A percentile compares a stretch with the other conserved stretches of the same genome.
Evolutionary conservation across 1,284 basidiomycete genomes (phyloP).

Genomic region (Fomitopsis palustris): DNA sequence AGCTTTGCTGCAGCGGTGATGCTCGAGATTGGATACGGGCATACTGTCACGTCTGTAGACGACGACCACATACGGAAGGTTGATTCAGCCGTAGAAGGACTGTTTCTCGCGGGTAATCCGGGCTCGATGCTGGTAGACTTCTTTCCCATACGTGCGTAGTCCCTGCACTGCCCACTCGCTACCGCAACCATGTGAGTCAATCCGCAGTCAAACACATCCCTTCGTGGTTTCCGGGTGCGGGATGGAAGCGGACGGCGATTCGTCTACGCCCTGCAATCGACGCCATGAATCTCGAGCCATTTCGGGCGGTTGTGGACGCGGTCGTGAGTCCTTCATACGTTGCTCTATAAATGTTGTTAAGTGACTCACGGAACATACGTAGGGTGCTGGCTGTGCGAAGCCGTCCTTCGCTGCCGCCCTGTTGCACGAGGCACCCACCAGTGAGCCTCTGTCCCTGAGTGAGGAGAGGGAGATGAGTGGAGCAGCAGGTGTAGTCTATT

Average conservation of each 20-base stretch:
- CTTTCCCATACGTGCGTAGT: slow-evolving; percentile 10
- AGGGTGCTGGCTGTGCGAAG: slow-evolving; percentile 39
- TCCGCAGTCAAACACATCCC: slow-evolving; percentile 39
- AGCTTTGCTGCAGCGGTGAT: slow-evolving; percentile 10
- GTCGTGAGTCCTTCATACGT: slow-evolving; percentile 9
- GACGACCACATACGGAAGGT: slow-evolving; percentile 13
- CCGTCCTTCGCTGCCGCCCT: slow-evolving; percentile 53
- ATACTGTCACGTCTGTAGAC: slow-evolving; percentile 9
- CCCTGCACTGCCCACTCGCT: no score
- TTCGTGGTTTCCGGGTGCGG: slow-evolving; percentile 47
- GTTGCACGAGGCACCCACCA: slow-evolving; percentile 28
- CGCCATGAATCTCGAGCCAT: slow-evolving; percentile 34
- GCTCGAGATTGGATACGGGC: slow-evolving; percentile 16
- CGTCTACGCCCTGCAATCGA: slow-evolving; percentile 26
- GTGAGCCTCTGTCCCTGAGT: slow-evolving; percentile 11
- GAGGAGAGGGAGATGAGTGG: slow-evolving; percentile 56
- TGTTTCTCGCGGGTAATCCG: slow-evolving; percentile 9
- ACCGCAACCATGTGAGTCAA: not conserved
- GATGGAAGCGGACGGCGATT: slow-evolving; percentile 43
- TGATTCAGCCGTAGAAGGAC: slow-evolving; percentile 10
- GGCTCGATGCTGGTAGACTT: slow-evolving; percentile 18
- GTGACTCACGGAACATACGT: not conserved
- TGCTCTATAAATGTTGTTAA: not conserved
- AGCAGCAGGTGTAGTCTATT: slow-evolving; percentile 48
- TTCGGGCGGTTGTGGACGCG: slow-evolving; percentile 13